Base-by-base conservation (phyloP, 2,329 filamentous ascomycete genomes). In the Fusarium oxysporum region DNA sequence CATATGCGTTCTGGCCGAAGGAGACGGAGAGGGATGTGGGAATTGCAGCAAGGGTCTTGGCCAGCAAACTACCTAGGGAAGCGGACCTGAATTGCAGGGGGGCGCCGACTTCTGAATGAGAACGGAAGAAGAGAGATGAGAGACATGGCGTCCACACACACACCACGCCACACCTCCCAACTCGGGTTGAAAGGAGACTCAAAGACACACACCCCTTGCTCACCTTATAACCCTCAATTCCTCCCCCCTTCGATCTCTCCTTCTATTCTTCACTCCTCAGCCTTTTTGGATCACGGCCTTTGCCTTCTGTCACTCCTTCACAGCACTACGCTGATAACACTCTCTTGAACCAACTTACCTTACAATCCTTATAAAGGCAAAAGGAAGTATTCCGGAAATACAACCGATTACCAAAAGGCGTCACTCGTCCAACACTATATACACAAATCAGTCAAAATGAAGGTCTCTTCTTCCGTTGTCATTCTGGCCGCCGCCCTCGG, bases 401-500 rank as follows among this genome's bases (percentile, higher is more conserved):
- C 64, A 41, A 41, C 35, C 33, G 33, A 56, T 44, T 47, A 63
- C 45, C 38, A 70, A 72, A 66, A 68, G 54, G 55, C 67, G 38
- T 35, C 48, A 55, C 48, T 62, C 14, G 63, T 57, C 51, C 65
- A 53, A 57, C 30, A 35, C 30, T 50, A 76, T 50, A 76, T 35
- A 30, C 40, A 38, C 50, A 65, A 65, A 44, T 55, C 54, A 61
- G 47, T 55, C 73, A 82, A 71, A 58, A 85, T 85, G 84, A 85
- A 85, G 81, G 77, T 85, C 78, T 80, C 83, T 33, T 68, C 80
- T 28, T 76, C 83, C 61, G 69, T 81, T 47, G 51, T 84, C 62
- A 38, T 83, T 65, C 76, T 85, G 63, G 80, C 82, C 69, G 81
- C 83, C 72, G 83, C 82, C 78, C 74, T 84, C 54, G 82, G 83